phyloP scores from a whole-genome alignment of 176 grass and related monocot genomes.

The Carex cristatella region DNA sequence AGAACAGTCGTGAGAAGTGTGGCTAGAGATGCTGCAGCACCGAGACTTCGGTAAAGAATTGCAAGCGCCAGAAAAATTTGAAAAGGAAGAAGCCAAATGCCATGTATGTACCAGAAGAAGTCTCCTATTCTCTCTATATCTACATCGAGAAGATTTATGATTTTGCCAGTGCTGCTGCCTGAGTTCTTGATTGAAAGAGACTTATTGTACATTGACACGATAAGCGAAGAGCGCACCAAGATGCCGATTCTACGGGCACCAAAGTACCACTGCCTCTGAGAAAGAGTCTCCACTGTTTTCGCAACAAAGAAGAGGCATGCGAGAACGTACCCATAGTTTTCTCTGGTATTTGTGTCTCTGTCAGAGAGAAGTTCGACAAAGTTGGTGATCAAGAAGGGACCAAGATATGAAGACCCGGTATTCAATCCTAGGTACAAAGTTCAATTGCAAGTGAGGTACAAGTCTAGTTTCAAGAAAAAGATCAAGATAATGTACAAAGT shows the following conservation, averaged over 20 bases:
- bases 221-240: conserved; percentile 55
- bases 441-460: neutral
- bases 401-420: conserved; percentile 59
- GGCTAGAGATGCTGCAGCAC: conserved; percentile 53
- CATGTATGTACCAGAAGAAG: conserved; percentile 84
- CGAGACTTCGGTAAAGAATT: conserved; percentile 63
- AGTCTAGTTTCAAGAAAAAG: neutral
- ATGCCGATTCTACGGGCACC: conserved; percentile 68
- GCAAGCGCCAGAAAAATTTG: conserved; percentile 64
- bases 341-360: conserved; percentile 24
- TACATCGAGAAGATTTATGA: conserved; percentile 74
- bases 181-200: conserved; percentile 63
- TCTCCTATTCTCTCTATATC: conserved; percentile 75
- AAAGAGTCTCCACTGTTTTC: conserved; percentile 79
- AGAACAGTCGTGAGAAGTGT: conserved; percentile 46
- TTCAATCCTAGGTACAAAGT: conserved; percentile 53
- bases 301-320: conserved; percentile 62
- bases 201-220: conserved; percentile 65
- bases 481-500: neutral
- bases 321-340: conserved; percentile 44
- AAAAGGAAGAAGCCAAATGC: conserved; percentile 77
- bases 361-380: conserved; percentile 71
- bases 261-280: conserved; percentile 88
- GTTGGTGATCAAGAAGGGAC: conserved; percentile 72
- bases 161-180: conserved; percentile 36